Conservation (phyloP, 108 stramenopile species). For the Chaetoceros muelleri region DNA sequence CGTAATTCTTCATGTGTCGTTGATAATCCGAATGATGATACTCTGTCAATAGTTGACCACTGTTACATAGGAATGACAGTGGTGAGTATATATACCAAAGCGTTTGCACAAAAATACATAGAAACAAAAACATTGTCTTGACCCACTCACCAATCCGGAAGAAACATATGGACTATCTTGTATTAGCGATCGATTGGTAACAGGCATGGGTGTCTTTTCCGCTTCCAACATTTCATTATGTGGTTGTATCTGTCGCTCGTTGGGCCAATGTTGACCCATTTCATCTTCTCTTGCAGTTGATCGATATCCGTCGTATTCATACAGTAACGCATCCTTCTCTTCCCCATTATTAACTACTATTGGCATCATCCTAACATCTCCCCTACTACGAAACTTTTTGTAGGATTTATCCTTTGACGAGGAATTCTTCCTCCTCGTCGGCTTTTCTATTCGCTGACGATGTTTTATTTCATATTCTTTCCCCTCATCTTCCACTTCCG, state of each 20-base stretch:
- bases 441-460: neutral
- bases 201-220: conserved; percentile 3
- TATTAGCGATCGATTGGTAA: neutral
- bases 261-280: neutral
- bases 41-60: conserved; percentile 37
- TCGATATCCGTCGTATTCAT: neutral
- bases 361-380: no score
- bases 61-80: neutral
- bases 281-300: neutral
- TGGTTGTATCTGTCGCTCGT: neutral
- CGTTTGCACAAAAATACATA: neutral
- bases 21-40: conserved; percentile 36
- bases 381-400: no score
- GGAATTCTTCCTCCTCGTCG: neutral
- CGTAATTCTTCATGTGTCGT: conserved; percentile 18
- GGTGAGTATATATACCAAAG: neutral
- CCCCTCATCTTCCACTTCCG: conserved; percentile 3
- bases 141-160: conserved; percentile 7
- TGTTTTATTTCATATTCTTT: neutral
- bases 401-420: no score
- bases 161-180: conserved; percentile 10
- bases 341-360: no score
- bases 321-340: neutral
- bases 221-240: conserved; percentile 5
- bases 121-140: neutral